A percentile compares a stretch with the other conserved stretches of the same genome.
Conservation (phyloP, 2,329 filamentous ascomycete species). For the Fusarium paranaense region DNA sequence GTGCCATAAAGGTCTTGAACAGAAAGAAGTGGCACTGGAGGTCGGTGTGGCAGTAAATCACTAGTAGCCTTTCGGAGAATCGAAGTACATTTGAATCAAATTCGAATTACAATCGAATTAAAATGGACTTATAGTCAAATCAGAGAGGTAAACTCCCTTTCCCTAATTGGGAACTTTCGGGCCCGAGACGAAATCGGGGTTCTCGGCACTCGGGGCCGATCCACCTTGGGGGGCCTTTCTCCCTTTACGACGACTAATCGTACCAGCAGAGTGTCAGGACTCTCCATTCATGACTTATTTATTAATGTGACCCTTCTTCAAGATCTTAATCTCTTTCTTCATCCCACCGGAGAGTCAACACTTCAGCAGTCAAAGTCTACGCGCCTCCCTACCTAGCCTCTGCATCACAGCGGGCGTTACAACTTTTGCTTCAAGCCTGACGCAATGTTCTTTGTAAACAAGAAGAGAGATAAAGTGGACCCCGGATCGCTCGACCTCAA, state of each 20-base stretch:
- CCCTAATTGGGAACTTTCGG: background rate
- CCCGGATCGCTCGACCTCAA: background rate
- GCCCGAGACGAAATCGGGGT: background rate
- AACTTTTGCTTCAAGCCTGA: background rate
- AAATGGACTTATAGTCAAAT: too few relatives aligned
- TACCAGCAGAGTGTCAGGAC: background rate
- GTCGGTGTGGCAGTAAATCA: background rate
- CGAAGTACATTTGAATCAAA: background rate
- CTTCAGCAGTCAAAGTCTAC: background rate
- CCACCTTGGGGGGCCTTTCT: background rate
- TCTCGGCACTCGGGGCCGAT: background rate
- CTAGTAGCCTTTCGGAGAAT: background rate
- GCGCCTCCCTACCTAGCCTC: background rate
- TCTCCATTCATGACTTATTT: background rate
- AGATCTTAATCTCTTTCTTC: background rate
- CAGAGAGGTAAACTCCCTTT: too few relatives aligned
- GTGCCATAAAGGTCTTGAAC: background rate
- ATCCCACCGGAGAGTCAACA: background rate
- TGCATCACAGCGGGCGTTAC: background rate
- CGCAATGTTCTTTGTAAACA: background rate
- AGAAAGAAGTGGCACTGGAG: background rate
- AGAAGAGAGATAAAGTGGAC: rapidly evolving
- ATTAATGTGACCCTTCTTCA: background rate
- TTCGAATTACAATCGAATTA: background rate
- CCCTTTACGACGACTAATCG: background rate